Evolutionary conservation across 2,329 filamentous ascomycete species (phyloP).

Genomic region (Hypoxylon sp.): DNA sequence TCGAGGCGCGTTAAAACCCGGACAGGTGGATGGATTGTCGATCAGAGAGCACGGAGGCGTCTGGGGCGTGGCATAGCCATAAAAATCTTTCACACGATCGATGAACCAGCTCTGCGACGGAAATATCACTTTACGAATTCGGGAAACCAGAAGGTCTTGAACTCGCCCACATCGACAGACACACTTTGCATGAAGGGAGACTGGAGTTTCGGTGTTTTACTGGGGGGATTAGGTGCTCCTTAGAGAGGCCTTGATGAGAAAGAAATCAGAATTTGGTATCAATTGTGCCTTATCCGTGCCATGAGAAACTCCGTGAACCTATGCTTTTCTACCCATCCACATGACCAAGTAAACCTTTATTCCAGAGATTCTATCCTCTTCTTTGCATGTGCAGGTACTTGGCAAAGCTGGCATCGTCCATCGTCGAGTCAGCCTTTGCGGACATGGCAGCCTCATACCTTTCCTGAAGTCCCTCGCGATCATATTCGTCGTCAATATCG

Average conservation of each 20-base stretch:
- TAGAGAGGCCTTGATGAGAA: conserved; percentile 13
- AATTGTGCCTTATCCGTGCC: conserved; percentile 27
- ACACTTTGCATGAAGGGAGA: conserved; percentile 6
- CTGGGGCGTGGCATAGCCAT: not conserved
- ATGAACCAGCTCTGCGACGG: not conserved
- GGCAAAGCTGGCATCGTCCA: conserved; percentile 67
- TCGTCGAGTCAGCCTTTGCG: conserved; percentile 60
- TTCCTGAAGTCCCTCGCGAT: conserved; percentile 72
- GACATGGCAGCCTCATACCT: conserved; percentile 80
- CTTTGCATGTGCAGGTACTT: conserved; percentile 63
- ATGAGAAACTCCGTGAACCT: conserved; percentile 11
- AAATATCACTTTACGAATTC: not conserved
- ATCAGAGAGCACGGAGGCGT: not conserved
- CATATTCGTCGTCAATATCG: conserved; percentile 65
- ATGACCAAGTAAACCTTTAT: conserved; percentile 1
- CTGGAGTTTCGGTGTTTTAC: conserved; percentile 36
- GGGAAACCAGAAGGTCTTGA: not conserved
- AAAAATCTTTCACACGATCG: not conserved
- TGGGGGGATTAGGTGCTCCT: conserved; percentile 4
- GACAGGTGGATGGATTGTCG: not conserved
- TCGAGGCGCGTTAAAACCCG: conserved; percentile 79
- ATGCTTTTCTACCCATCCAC: not conserved
- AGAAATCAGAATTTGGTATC: conserved; percentile 39
- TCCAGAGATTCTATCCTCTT: conserved; percentile 19
- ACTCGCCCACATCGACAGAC: not conserved